Conservation (phyloP, 2,329 filamentous ascomycete species). For the Pezizomycotina sp. region DNA sequence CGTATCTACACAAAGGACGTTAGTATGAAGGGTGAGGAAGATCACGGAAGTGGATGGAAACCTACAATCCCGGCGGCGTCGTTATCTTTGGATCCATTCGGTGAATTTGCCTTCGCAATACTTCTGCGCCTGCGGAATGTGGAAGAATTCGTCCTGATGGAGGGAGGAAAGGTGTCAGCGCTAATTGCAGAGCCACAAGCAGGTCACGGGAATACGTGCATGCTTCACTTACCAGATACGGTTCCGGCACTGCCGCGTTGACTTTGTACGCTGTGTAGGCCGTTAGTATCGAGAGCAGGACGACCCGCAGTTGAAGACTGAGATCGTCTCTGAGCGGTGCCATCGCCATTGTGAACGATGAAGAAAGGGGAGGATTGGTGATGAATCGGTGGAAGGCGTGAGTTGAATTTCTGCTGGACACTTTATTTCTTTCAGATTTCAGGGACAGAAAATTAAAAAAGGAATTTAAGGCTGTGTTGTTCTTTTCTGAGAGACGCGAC, state of each 20-base stretch:
- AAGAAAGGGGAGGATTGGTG: conserved; percentile 1
- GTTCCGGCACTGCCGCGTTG: conserved; percentile 32
- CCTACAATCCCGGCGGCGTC: conserved; percentile 73
- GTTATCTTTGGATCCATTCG: conserved; percentile 93
- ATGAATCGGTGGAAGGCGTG: background rate
- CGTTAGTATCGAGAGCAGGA: conserved; percentile 9
- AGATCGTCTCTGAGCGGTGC: conserved; percentile 14
- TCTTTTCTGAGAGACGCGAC: too few species aligned
- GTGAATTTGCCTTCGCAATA: conserved; percentile 62
- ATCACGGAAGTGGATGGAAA: conserved; percentile 23
- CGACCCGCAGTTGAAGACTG: conserved; percentile 11
- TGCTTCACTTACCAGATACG: conserved; percentile 38
- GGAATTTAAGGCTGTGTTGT: too few species aligned
- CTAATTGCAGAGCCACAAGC: conserved; percentile 9
- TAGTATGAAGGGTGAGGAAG: background rate
- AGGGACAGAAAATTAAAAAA: too few species aligned
- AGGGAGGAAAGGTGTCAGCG: too few species aligned
- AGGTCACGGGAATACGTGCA: background rate
- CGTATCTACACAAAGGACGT: conserved; percentile 27
- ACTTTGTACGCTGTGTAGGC: conserved; percentile 25
- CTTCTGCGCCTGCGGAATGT: conserved; percentile 76
- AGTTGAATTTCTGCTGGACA: background rate
- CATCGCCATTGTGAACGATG: too few species aligned
- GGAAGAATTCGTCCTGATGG: conserved; percentile 63
- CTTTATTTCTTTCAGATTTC: too few species aligned